Evolutionary conservation across 2,329 filamentous ascomycete genomes (phyloP), one percentile per base, ranked within the genome.

Genomic region (Plectosphaerella cucumerina): DNA sequence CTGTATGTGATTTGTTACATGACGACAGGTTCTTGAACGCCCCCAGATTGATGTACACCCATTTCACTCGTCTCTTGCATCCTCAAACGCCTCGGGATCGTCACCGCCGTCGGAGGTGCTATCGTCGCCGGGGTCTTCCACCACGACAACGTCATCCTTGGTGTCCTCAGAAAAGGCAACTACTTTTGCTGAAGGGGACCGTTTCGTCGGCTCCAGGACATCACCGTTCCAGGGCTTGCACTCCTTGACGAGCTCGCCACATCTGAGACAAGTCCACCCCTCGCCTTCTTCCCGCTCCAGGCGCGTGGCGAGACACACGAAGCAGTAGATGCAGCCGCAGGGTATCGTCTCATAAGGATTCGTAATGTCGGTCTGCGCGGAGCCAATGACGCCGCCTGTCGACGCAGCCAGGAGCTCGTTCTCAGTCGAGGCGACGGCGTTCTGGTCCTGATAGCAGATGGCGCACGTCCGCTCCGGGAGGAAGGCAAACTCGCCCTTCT

Each of bases 401-500:
- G 83, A 78, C 3, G 85, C 81, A 1, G 84, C 82, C 1, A 87
- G 84, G 58, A 96, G 74, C 58, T 96, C 90, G 44, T 80, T 85
- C 70, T 95, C 91, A 3, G 83, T 84, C 1, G 82, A 80, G 1
- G 85, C 78, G 3, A 72, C 71, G 10, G 88, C 80, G 65, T 95
- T 97, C 66, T 96, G 90, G 60, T 96, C 92, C 61, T 92, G 85
- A 67, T 97, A 97, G 72, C 94, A 99, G 56, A 99, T 97, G 47
- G 92, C 92, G 67, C 94, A 99, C 0, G 93, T 97, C 53, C 93
- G 78, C 69, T 97, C 92, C 0, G 94, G 94, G 23, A 99, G 74
- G 67, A 96, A 97, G 0, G 81, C 80, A 46, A 90, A 81, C 65
- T 96, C 90, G 49, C 92, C 91, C 46, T 77, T 79, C 50, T 81